Conservation (phyloP, 768 basidiomycete genomes). For the Lactarius quietus region DNA sequence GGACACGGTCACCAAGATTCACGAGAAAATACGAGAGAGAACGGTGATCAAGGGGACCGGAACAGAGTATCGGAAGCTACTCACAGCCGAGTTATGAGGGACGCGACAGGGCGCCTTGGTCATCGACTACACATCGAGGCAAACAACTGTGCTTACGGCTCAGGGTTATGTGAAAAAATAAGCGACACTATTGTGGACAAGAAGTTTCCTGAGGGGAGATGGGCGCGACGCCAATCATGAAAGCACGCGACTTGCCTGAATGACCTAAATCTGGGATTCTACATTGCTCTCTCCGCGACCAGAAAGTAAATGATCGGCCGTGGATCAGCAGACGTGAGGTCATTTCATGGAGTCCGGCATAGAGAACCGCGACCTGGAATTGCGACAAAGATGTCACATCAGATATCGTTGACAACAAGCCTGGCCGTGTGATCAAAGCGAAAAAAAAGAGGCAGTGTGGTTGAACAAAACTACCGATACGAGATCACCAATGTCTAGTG, state of each 20-base stretch:
- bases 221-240: slow-evolving; percentile 24
- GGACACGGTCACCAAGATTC: slow-evolving; percentile 27
- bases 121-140: slow-evolving; percentile 17
- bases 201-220: slow-evolving; percentile 17
- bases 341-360: background rate
- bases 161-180: slow-evolving; percentile 17
- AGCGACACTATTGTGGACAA: slow-evolving; percentile 16
- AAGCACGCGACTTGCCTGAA: slow-evolving; percentile 20
- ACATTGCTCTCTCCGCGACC: slow-evolving; percentile 19
- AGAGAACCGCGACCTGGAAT: slow-evolving; percentile 6
- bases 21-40: slow-evolving; percentile 2
- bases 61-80: slow-evolving; percentile 7
- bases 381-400: slow-evolving; percentile 20
- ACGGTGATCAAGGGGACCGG: slow-evolving; percentile 25
- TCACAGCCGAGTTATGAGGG: slow-evolving; percentile 20
- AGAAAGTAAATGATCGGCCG: slow-evolving; percentile 24
- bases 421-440: background rate
- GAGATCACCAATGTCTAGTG: background rate
- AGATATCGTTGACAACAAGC: slow-evolving; percentile 19
- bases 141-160: slow-evolving; percentile 13
- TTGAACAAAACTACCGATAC: background rate
- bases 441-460: background rate
- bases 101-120: slow-evolving; percentile 14
- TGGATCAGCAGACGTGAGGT: slow-evolving; percentile 18
- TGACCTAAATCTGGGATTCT: slow-evolving; percentile 18